Evolutionary conservation across 306 rosid species (phyloP), one percentile per base, ranked within the genome.

Genomic region (Corylus americana): DNA sequence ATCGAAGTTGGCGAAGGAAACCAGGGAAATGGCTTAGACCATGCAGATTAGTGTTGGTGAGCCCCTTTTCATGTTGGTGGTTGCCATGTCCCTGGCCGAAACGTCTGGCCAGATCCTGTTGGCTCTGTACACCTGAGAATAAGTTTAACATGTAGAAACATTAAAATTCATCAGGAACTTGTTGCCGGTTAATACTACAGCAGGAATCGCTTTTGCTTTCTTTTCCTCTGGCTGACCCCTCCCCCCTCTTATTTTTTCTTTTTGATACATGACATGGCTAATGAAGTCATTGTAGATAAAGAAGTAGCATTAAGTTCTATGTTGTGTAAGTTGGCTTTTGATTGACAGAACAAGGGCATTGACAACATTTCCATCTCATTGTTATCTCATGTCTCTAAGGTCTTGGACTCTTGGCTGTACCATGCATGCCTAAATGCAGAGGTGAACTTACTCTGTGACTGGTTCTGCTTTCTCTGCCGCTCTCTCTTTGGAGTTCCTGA

Each of bases 21-120:
- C 17, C 70, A 31, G 18, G 13, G 14, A 3, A 39, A 18, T 35
- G 25, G 72, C 72, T 37, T 37, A 42, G 13, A 67, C 72, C 80
- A 74, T 10, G 81, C 66, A 58, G 70, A 17, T 70, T 75, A 31
- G 74, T 74, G 80, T 61, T 79, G 72, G 80, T 17, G 78, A 68
- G 55, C 42, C 49, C 54, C 59, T 49, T 59, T 77, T 94, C 90
- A 92, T 49, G 89, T 80, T 75, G 98, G 98, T 27, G 97, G 98
- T 74, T 92, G 97, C 98, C 98, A 92, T n/a, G 94, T 92, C 68
- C 98, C 98, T 27, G 98, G 97, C 74, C 74, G 83, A 84, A 76
- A 94, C 20, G 91, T 54, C 77, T 85, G 75, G 22, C 98, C 93
- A 49, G 97, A 81, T 78, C 98, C 94, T 0, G 82, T 78, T 64